These are phyloP conservation scores for Xylona heveae DNA, from an alignment of 495 filamentous ascomycete species.

Conservation along the genomic window DNA sequence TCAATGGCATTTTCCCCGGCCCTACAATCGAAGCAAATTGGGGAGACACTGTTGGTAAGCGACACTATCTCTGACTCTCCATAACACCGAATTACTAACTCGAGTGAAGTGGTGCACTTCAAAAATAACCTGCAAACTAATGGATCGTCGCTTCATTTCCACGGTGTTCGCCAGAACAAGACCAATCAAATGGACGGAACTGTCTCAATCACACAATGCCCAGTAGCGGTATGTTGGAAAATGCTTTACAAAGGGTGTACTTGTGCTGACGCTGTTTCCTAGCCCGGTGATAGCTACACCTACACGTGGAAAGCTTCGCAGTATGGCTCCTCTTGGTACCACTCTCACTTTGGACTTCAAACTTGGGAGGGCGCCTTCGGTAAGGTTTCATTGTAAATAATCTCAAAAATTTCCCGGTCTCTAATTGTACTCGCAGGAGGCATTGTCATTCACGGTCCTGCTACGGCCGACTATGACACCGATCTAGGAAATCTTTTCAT, in stretches of 20 bases:
- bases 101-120: conserved; percentile 12
- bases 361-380: conserved; percentile 28
- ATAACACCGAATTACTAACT: too few relatives aligned
- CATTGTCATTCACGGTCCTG: conserved; percentile 16
- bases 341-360: conserved; percentile 35
- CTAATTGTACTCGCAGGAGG: too few relatives aligned
- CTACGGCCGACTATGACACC: conserved; percentile 26
- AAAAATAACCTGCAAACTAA: conserved; percentile 14
- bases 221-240: conserved; percentile 10
- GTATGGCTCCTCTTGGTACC: conserved; percentile 44
- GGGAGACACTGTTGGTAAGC: conserved; percentile 12
- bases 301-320: conserved; percentile 28
- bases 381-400: not conserved
- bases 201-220: conserved; percentile 30
- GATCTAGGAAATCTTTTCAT: conserved; percentile 27
- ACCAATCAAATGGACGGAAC: conserved; percentile 11
- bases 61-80: too few relatives aligned
- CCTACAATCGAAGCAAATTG: conserved; percentile 14
- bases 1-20: conserved; percentile 11
- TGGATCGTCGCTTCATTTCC: too few relatives aligned
- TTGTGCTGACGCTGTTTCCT: too few relatives aligned
- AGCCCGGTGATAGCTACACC: conserved; percentile 22
- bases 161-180: conserved; percentile 19
- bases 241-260: not conserved
- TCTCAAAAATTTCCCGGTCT: conserved; percentile 3